Conservation (phyloP, 176 grass and related monocot genomes). For the Pontederia paniculata region DNA sequence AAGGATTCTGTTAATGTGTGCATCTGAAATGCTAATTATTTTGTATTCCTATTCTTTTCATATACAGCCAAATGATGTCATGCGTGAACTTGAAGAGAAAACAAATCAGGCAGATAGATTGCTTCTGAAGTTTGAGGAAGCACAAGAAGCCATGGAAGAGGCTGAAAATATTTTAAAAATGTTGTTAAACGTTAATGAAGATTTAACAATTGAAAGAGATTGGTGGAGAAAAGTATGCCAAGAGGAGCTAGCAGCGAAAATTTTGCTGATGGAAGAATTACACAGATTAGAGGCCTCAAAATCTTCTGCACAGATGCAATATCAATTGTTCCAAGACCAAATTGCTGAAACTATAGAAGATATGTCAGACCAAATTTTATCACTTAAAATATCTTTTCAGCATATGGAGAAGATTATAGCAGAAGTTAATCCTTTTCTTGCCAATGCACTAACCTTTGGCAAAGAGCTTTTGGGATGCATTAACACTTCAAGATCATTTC, state of each 20-base stretch:
- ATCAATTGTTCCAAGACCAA: slow-evolving; percentile 29
- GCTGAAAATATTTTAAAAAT: slow-evolving; percentile 54
- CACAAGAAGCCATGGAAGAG: slow-evolving; percentile 79
- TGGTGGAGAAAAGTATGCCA: slow-evolving; percentile 33
- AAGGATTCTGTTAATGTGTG: too few relatives aligned
- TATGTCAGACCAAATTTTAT: slow-evolving; percentile 25
- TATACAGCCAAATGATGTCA: slow-evolving; percentile 27
- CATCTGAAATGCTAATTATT: too few relatives aligned
- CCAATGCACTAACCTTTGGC: slow-evolving; percentile 39
- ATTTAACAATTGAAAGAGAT: slow-evolving; percentile 51
- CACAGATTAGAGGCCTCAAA: slow-evolving; percentile 34
- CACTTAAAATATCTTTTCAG: slow-evolving; percentile 40
- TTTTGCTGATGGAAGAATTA: slow-evolving; percentile 27
- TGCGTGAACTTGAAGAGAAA: slow-evolving; percentile 31
- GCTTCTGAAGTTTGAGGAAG: slow-evolving; percentile 62
- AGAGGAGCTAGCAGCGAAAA: slow-evolving; percentile 27
- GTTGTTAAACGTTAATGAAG: slow-evolving; percentile 49
- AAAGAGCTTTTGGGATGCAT: slow-evolving; percentile 51
- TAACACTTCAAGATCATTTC: slow-evolving; percentile 40
- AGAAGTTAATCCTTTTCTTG: slow-evolving; percentile 41
- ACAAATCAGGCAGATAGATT: slow-evolving; percentile 44
- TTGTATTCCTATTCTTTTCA: slow-evolving; percentile 9
- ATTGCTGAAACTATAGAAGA: slow-evolving; percentile 37
- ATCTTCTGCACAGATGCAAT: slow-evolving; percentile 29
- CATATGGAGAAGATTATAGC: slow-evolving; percentile 36